Evolutionary conservation across 345 rosid species (phyloP).

Genomic region (Aethionema arabicum): DNA sequence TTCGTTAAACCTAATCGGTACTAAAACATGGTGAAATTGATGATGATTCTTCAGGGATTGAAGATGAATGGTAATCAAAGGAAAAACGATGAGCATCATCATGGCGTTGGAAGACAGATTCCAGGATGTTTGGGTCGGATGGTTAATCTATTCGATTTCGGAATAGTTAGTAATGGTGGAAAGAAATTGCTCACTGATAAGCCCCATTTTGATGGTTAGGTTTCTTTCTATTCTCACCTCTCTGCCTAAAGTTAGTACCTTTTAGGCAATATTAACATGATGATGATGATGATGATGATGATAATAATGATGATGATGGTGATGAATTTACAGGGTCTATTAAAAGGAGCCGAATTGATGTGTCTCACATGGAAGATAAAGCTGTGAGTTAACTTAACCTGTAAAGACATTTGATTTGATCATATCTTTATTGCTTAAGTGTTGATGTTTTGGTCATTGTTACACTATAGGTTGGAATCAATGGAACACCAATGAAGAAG

Average conservation of each 20-base stretch:
- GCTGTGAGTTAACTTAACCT: slow-evolving; percentile 44
- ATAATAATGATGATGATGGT: slow-evolving; percentile 5
- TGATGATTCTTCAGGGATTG: slow-evolving; percentile 42
- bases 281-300: slow-evolving; percentile 17
- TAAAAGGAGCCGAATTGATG: slow-evolving; percentile 63
- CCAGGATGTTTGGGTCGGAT: slow-evolving; percentile 57
- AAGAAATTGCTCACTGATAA: slow-evolving; percentile 43
- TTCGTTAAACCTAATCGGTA: slow-evolving; percentile 8
- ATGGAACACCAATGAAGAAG: slow-evolving; percentile 73
- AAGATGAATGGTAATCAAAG: slow-evolving; percentile 57
- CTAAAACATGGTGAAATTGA: no score
- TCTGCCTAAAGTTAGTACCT: neutral
- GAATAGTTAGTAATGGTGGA: slow-evolving; percentile 43
- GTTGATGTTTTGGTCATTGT: neutral
- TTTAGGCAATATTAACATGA: neutral
- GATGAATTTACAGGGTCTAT: slow-evolving; percentile 40
- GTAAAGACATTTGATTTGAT: slow-evolving; percentile 11
- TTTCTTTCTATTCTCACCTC: slow-evolving; percentile 13
- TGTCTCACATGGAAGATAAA: slow-evolving; percentile 59
- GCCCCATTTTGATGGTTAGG: slow-evolving; percentile 58
- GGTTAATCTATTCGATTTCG: slow-evolving; percentile 70
- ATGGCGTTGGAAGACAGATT: slow-evolving; percentile 46
- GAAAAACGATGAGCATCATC: slow-evolving; percentile 40
- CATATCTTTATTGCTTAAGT: slow-evolving; percentile 7
- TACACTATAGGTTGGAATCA: slow-evolving; percentile 52